phyloP scores from a whole-genome alignment of 352 stramenopile species.

The Pythium coloratum region DNA sequence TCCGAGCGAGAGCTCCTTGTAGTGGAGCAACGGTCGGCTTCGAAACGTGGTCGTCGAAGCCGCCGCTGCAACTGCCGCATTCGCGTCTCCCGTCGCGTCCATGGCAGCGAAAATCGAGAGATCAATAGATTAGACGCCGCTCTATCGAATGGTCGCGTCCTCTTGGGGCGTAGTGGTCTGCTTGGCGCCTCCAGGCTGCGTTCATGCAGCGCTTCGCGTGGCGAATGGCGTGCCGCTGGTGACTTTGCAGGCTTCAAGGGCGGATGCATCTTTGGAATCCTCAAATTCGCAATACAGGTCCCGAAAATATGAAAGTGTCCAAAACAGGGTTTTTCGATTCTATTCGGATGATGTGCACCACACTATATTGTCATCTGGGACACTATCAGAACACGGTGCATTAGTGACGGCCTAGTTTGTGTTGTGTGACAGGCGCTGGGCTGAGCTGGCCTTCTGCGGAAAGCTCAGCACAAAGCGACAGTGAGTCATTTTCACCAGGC shows the following conservation, averaged over 20 bases:
- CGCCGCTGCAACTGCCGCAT: slow-evolving; percentile 18
- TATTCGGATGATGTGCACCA: slow-evolving; percentile 1
- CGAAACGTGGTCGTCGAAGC: slow-evolving; percentile 23
- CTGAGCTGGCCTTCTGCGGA: slow-evolving; percentile 4
- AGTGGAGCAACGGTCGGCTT: slow-evolving; percentile 66
- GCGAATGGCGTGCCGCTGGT: slow-evolving; percentile 4
- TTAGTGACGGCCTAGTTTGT: slow-evolving; percentile 9
- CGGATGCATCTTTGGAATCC: slow-evolving; percentile 9
- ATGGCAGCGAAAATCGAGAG: not conserved
- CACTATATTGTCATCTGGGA: slow-evolving; percentile 7
- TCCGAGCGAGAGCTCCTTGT: slow-evolving; percentile 58
- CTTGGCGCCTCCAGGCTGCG: not conserved
- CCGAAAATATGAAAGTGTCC: not conserved
- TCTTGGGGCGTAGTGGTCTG: not conserved
- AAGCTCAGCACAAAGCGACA: slow-evolving; percentile 12
- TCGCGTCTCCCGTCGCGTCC: slow-evolving; percentile 27
- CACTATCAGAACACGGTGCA: slow-evolving; percentile 22
- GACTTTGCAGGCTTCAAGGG: slow-evolving; percentile 3
- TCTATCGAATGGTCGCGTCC: not conserved
- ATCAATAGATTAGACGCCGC: not conserved
- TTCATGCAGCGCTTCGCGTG: not conserved
- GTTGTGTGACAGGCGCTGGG: slow-evolving; percentile 31
- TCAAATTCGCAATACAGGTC: not conserved
- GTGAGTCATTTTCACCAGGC: not conserved
- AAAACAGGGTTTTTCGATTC: slow-evolving; percentile 9